Evolutionary conservation across 2,329 filamentous ascomycete genomes (phyloP).

Genomic region (Drechslerella stenobrocha): DNA sequence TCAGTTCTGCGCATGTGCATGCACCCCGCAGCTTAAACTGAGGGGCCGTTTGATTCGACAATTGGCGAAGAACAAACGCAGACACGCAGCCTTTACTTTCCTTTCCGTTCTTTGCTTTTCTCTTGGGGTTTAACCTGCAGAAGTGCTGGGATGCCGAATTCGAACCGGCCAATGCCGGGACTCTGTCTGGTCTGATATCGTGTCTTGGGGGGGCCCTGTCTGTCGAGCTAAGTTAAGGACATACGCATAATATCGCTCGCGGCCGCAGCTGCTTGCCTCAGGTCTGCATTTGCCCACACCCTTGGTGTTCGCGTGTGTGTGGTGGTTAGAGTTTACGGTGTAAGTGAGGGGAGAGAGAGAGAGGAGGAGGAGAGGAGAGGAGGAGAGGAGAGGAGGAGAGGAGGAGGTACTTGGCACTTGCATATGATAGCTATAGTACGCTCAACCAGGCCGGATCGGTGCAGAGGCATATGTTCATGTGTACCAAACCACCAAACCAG

Average conservation of each 20-base stretch:
- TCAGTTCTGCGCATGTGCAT: slow-evolving; percentile 6
- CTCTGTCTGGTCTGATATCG: slow-evolving; percentile 6
- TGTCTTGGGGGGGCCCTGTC: neutral
- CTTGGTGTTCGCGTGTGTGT: neutral
- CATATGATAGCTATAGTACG: too few relatives aligned
- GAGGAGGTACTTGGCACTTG: too few relatives aligned
- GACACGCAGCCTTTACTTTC: neutral
- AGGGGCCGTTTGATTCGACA: slow-evolving; percentile 40
- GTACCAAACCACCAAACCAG: too few relatives aligned
- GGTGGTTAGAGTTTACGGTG: neutral
- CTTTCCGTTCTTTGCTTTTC: slow-evolving; percentile 4
- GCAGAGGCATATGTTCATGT: too few relatives aligned
- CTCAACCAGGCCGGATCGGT: too few relatives aligned
- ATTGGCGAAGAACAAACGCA: slow-evolving; percentile 33
- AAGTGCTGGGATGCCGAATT: neutral
- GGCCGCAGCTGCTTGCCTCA: too few relatives aligned
- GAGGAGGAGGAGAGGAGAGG: too few relatives aligned
- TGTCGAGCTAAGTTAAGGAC: slow-evolving; percentile 4
- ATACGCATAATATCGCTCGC: slow-evolving; percentile 3
- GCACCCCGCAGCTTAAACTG: slow-evolving; percentile 4
- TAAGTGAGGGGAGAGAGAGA: too few relatives aligned
- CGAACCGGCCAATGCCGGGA: slow-evolving; percentile 4
- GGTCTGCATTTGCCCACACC: neutral
- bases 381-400: too few relatives aligned
- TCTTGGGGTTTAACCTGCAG: neutral